Base-by-base conservation (phyloP, 2,329 filamentous ascomycete genomes). In the Talaromyces sp. region DNA sequence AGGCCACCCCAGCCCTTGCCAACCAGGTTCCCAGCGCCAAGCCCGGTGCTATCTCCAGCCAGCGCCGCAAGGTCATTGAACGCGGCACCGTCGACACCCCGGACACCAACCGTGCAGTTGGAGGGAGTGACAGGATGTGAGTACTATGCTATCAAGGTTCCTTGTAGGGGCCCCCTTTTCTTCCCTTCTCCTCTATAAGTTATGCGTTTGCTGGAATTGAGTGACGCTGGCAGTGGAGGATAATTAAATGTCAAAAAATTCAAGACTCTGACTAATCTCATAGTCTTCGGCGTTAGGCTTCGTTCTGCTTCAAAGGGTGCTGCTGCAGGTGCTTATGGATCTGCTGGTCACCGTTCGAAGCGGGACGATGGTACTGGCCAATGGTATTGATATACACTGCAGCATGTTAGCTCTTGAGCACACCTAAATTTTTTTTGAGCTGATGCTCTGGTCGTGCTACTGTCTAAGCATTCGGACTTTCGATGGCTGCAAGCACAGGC, bases 51-150 rank as follows among this genome's bases (percentile, higher is more conserved):
- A 88, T 92, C 74, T 87, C 90, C 73, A 88, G 87, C 83, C 83
- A 86, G 80, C 90, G 92, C 80, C 90, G 91, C 82, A 93, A 94
- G 87, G 89, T 93, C 83, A 89, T 92, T 74, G 90, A 90, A 77
- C 87, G 87, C 75, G 85, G 84, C 79, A 73, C 77, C 68, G 84
- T 86, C 73, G 87, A 91, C 77, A 88, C 86, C 78, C 87, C 88
- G 72, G 89, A 91, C 76, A 88, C 88, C 80, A 89, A 85, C 84
- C 87, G 89, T 81, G 88, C 88, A 81, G 87, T 90, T 76, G 89
- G 89, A 79, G 89, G 89, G 82, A 92, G 89, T 85, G 90, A 92
- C 84, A 90, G 92, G 91, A 96, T 97, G 93, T 97, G 91, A 97
- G 93, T 96, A 83, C 85, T 84, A 54, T 87, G 85, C 81, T 84